phyloP scores from a whole-genome alignment of 2,329 filamentous ascomycete genomes.

The Pseudocercospora crystallina region DNA sequence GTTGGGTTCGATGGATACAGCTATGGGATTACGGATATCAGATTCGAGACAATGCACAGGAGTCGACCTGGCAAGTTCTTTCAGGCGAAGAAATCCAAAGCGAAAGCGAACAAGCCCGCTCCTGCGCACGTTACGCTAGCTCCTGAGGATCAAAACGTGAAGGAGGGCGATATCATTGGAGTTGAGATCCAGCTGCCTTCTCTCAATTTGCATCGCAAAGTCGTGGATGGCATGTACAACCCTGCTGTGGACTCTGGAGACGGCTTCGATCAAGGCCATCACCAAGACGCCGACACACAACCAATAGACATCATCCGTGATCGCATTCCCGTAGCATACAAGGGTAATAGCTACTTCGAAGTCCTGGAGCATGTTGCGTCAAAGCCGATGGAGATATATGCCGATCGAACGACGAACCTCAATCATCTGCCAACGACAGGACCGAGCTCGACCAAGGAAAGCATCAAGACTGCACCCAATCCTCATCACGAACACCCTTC shows the following conservation, averaged over 20 bases:
- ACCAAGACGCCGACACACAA: conserved; percentile 36
- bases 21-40: conserved; percentile 86
- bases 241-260: conserved; percentile 72
- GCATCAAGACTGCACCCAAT: conserved; percentile 61
- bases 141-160: conserved; percentile 66
- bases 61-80: conserved; percentile 89
- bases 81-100: conserved; percentile 36
- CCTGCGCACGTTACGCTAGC: conserved; percentile 29
- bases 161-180: conserved; percentile 90
- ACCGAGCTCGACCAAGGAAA: conserved; percentile 41
- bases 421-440: conserved; percentile 61
- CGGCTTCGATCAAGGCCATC: conserved; percentile 44
- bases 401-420: conserved; percentile 48
- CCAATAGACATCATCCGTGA: conserved; percentile 86
- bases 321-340: conserved; percentile 90
- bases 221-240: conserved; percentile 85
- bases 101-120: conserved; percentile 45
- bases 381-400: conserved; percentile 76
- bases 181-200: conserved; percentile 89
- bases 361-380: conserved; percentile 84
- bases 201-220: conserved; percentile 79
- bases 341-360: conserved; percentile 91
- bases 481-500: conserved; percentile 71
- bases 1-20: conserved; percentile 90
- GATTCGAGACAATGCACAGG: conserved; percentile 89